Evolutionary conservation across 345 rosid genomes (phyloP).

Genomic region (Durio zibethinus): DNA sequence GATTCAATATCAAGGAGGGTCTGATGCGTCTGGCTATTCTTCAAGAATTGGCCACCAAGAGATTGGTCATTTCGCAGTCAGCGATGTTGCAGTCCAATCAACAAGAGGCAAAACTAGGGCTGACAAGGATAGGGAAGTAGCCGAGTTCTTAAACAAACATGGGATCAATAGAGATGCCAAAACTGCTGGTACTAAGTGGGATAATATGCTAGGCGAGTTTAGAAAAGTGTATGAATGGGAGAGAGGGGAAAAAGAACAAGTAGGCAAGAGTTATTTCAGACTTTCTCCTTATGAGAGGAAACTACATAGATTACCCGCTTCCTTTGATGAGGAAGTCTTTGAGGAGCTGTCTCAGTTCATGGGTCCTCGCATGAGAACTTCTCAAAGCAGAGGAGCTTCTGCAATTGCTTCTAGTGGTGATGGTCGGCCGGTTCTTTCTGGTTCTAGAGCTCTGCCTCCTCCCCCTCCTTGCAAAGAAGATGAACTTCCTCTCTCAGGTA

Average conservation of each 20-base stretch:
- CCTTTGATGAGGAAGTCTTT: slow-evolving; percentile 93
- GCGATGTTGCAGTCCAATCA: slow-evolving; percentile 26
- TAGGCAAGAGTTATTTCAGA: slow-evolving; percentile 91
- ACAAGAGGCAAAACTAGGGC: slow-evolving; percentile 86
- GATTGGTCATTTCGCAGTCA: slow-evolving; percentile 19
- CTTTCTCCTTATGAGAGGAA: slow-evolving; percentile 94
- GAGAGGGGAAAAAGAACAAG: slow-evolving; percentile 61
- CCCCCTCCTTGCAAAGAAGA: slow-evolving; percentile 64
- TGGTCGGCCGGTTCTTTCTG: slow-evolving; percentile 14
- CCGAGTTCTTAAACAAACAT: slow-evolving; percentile 72
- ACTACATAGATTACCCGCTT: slow-evolving; percentile 80
- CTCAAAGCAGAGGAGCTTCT: slow-evolving; percentile 39
- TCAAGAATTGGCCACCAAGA: slow-evolving; percentile 33
- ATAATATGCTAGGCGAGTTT: slow-evolving; percentile 97
- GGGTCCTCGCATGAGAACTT: slow-evolving; percentile 73
- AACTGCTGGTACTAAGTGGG: slow-evolving; percentile 98
- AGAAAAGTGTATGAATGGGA: slow-evolving; percentile 97
- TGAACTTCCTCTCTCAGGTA: slow-evolving; percentile 46
- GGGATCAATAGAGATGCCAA: slow-evolving; percentile 86
- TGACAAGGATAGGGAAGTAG: slow-evolving; percentile 93
- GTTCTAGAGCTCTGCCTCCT: slow-evolving; percentile 44
- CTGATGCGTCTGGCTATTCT: slow-evolving; percentile 35
- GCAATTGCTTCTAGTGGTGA: slow-evolving; percentile 29
- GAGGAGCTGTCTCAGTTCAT: slow-evolving; percentile 91
- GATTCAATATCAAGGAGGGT: slow-evolving; percentile 62